phyloP scores from a whole-genome alignment of 495 filamentous ascomycete genomes.

The Podospora fimiseda region DNA sequence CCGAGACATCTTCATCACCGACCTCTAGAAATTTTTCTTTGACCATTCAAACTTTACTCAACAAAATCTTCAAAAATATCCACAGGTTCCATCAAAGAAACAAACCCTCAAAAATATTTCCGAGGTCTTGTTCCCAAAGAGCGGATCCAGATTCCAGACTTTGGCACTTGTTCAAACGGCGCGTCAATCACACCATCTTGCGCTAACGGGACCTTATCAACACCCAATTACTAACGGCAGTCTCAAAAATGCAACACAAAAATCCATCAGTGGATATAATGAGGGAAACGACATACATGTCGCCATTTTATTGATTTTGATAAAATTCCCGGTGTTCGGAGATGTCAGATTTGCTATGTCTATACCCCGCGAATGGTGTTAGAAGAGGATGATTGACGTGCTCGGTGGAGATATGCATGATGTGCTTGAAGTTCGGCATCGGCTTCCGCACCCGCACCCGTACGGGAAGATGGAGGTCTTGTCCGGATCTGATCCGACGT shows the following conservation, averaged over 20 bases:
- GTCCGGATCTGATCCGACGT: neutral
- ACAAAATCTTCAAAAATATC: neutral
- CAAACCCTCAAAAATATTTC: neutral
- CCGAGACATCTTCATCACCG: neutral
- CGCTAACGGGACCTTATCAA: too few relatives aligned
- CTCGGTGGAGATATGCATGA: neutral
- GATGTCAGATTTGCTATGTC: neutral
- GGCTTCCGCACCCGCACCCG: too few relatives aligned
- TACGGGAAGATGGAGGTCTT: neutral
- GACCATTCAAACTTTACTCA: too few relatives aligned
- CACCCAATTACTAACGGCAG: neutral
- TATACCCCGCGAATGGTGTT: neutral
- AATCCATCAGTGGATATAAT: neutral
- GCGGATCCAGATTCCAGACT: neutral
- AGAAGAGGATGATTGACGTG: neutral
- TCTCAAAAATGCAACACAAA: neutral
- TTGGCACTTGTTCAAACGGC: neutral
- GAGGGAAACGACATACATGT: slow-evolving; percentile 6
- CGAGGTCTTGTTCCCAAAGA: neutral
- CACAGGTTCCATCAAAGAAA: neutral
- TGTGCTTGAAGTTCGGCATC: neutral
- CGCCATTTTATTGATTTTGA: too few relatives aligned
- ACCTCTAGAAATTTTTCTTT: too few relatives aligned
- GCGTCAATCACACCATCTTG: slow-evolving; percentile 5
- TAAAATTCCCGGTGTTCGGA: neutral